phyloP scores from a whole-genome alignment of 129 eudicot genomes.

The Tanacetum coccineum region DNA sequence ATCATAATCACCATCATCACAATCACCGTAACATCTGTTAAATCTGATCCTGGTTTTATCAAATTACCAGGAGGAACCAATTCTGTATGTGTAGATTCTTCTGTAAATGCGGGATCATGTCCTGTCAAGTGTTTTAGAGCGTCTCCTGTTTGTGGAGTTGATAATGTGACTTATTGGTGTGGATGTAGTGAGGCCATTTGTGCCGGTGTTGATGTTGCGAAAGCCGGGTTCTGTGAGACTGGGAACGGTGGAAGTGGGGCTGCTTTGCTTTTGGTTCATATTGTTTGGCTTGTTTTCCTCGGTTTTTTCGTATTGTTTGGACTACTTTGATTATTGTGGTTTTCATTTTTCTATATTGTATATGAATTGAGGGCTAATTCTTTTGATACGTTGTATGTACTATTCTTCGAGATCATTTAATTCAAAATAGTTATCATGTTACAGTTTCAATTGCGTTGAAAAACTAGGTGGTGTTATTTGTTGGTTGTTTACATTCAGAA shows the following conservation, averaged over 20 bases:
- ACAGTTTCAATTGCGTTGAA: no score
- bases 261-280: constrained; percentile 73
- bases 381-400: neutral
- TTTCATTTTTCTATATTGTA: neutral
- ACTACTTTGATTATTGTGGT: constrained; percentile 19
- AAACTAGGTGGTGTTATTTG: no score
- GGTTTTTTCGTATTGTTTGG: constrained; percentile 70
- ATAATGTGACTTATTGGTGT: constrained; percentile 82
- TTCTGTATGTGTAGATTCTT: no score
- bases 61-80: constrained; percentile 2
- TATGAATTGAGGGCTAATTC: constrained; percentile 10
- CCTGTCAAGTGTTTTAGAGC: constrained; percentile 74
- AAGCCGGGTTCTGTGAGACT: constrained; percentile 55
- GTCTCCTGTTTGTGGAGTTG: constrained; percentile 63
- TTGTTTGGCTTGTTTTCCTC: constrained; percentile 71
- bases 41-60: constrained; percentile 7
- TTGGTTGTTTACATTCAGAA: neutral
- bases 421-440: no score
- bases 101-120: constrained; percentile 32
- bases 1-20: constrained; percentile 18
- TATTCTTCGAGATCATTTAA: no score
- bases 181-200: constrained; percentile 78
- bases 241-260: constrained; percentile 61
- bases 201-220: constrained; percentile 64
- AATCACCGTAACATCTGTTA: constrained; percentile 13